phyloP scores from a whole-genome alignment of 441 rosid genomes.

The Cnidoscolus chayamansa region DNA sequence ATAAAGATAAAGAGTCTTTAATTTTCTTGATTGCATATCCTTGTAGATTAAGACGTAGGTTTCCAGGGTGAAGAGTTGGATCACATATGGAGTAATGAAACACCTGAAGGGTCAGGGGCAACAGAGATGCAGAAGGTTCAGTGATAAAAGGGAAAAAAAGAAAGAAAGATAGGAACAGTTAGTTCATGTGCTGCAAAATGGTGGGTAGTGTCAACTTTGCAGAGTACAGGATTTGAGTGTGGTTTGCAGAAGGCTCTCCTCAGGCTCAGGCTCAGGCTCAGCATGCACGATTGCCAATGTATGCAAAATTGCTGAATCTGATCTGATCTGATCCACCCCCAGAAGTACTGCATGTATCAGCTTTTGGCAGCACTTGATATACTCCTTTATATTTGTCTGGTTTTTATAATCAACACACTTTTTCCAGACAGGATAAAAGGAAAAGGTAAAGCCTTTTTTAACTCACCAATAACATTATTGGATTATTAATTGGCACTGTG shows the following conservation, averaged over 20 bases:
- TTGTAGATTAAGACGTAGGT: too few species aligned
- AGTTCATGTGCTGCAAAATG: conserved; percentile 12
- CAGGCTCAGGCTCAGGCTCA: too few species aligned
- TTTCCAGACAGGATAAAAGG: not conserved
- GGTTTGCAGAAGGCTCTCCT: not conserved
- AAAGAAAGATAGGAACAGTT: not conserved
- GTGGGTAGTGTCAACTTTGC: conserved; percentile 1
- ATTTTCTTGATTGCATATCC: too few species aligned
- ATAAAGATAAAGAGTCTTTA: too few species aligned
- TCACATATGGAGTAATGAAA: not conserved
- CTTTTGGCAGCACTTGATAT: conserved; percentile 1
- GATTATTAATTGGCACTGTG: too few species aligned
- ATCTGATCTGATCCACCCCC: not conserved
- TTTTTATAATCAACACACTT: too few species aligned
- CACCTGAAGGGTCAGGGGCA: not conserved
- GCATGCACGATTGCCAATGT: conserved; percentile 11
- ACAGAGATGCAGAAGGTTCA: not conserved
- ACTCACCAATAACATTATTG: not conserved
- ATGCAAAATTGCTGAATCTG: not conserved
- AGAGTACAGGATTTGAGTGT: not conserved
- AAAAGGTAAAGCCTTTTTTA: not conserved
- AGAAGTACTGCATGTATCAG: not conserved
- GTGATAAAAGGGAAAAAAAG: not conserved
- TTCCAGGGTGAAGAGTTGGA: not conserved
- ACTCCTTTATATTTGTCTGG: not conserved